A percentile compares a stretch with the other conserved stretches of the same genome.
phyloP scores from a whole-genome alignment of 2,329 filamentous ascomycete genomes.

The Exophiala sp. region DNA sequence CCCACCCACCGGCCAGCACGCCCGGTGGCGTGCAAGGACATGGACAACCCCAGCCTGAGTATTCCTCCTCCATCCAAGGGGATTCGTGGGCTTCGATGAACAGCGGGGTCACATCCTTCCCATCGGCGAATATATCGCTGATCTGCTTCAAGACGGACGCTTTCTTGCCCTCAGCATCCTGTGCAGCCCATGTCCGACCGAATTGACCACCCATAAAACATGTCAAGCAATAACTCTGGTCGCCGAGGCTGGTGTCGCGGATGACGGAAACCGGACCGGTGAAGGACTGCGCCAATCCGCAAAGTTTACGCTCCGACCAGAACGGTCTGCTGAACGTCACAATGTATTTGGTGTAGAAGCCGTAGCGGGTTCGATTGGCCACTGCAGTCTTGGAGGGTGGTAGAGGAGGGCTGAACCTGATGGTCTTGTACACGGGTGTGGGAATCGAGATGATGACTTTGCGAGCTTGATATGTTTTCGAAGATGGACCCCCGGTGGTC shows the following conservation, averaged over 20 bases:
- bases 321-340: constrained; percentile 40
- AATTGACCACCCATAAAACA: constrained; percentile 38
- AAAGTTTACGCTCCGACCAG: constrained; percentile 38
- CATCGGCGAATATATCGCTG: constrained; percentile 29
- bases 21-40: constrained; percentile 38
- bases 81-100: constrained; percentile 29
- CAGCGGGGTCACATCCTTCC: constrained; percentile 15
- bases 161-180: constrained; percentile 26
- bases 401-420: constrained; percentile 46
- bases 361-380: constrained; percentile 36
- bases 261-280: constrained; percentile 37
- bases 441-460: constrained; percentile 49
- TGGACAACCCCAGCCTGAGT: constrained; percentile 39
- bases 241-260: constrained; percentile 37
- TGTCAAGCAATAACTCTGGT: constrained; percentile 33
- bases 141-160: constrained; percentile 33
- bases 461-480: constrained; percentile 34
- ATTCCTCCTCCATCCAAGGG: constrained; percentile 38
- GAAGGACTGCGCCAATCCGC: constrained; percentile 38
- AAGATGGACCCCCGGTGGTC: constrained; percentile 4
- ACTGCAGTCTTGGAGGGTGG: constrained; percentile 39
- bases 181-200: constrained; percentile 34
- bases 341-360: constrained; percentile 51
- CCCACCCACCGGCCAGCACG: constrained; percentile 34
- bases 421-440: constrained; percentile 41